phyloP scores from a whole-genome alignment of 1,139 yeast species.

The Nakaseomyces sp. region DNA sequence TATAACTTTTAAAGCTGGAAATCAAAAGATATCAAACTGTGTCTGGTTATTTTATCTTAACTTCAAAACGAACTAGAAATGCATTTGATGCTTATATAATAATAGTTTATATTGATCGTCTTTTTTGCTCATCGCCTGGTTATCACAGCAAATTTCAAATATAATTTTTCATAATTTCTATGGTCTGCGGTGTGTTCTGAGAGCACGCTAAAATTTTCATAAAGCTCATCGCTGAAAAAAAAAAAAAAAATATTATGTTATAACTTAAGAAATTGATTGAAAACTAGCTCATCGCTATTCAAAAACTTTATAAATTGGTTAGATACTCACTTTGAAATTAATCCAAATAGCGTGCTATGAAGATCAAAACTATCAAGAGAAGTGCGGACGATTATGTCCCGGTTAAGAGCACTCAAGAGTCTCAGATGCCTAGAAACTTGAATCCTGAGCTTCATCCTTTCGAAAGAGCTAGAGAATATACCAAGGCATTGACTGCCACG shows the following conservation, averaged over 20 bases:
- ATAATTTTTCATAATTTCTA: background rate
- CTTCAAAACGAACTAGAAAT: too few species aligned
- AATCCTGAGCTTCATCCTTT: conserved; percentile 95
- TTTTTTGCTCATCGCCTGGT: too few species aligned
- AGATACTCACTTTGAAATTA: too few species aligned
- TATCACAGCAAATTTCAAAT: too few species aligned
- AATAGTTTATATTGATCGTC: too few species aligned
- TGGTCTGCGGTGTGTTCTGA: background rate
- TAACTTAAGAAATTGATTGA: background rate
- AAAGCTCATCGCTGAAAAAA: conserved; percentile 1
- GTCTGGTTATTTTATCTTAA: too few species aligned
- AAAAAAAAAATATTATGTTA: background rate
- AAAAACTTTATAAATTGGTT: too few species aligned
- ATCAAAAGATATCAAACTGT: too few species aligned
- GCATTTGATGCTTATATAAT: too few species aligned
- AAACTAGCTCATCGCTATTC: conserved; percentile 4
- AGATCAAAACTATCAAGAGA: conserved; percentile 82
- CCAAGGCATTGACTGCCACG: conserved; percentile 89
- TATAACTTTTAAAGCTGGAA: too few species aligned
- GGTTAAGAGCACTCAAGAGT: conserved; percentile 80
- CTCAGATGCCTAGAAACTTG: conserved; percentile 78
- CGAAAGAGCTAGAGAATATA: conserved; percentile 93
- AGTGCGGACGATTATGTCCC: conserved; percentile 90
- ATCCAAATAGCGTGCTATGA: conserved; percentile 38
- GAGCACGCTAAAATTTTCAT: background rate